Conservation (phyloP, 2,329 filamentous ascomycete species). For the Mollisia scopiformis region DNA sequence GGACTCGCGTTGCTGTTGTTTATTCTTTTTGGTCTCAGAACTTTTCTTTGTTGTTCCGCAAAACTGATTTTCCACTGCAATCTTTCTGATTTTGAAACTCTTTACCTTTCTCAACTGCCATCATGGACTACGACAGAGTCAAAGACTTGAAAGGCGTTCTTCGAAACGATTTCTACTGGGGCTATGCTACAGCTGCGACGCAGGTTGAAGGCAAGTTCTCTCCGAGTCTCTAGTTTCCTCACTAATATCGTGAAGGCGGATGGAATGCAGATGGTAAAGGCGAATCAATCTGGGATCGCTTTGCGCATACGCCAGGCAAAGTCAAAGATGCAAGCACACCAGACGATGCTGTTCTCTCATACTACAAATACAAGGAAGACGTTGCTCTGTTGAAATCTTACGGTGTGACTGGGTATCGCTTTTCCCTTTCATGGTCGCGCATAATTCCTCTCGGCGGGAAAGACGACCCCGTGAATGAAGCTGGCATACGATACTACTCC, state of each 20-base stretch:
- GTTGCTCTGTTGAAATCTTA: slow-evolving; percentile 75
- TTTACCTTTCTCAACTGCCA: too few relatives aligned
- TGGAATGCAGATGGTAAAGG: slow-evolving; percentile 73
- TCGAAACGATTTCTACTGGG: slow-evolving; percentile 72
- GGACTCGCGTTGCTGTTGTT: background rate
- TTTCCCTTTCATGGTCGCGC: slow-evolving; percentile 81
- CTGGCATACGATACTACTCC: slow-evolving; percentile 75
- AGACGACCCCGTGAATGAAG: slow-evolving; percentile 77
- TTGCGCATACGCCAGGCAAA: slow-evolving; percentile 77
- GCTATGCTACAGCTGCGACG: slow-evolving; percentile 80
- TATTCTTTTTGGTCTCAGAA: too few relatives aligned
- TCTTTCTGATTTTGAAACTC: too few relatives aligned
- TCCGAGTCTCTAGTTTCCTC: background rate
- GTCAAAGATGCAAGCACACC: slow-evolving; percentile 77
- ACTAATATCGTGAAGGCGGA: slow-evolving; percentile 49
- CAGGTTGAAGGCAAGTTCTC: slow-evolving; percentile 64
- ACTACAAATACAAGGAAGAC: slow-evolving; percentile 76
- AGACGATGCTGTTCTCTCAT: slow-evolving; percentile 80
- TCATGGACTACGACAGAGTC: slow-evolving; percentile 13
- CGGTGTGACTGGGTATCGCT: slow-evolving; percentile 75
- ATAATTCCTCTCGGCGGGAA: slow-evolving; percentile 82
- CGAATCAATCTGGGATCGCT: slow-evolving; percentile 84
- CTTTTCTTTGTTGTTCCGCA: too few relatives aligned
- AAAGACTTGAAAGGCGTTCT: slow-evolving; percentile 52
- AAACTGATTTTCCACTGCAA: too few relatives aligned